Evolutionary conservation across 768 basidiomycete species (phyloP).

Genomic region (Tulasnella sp.): DNA sequence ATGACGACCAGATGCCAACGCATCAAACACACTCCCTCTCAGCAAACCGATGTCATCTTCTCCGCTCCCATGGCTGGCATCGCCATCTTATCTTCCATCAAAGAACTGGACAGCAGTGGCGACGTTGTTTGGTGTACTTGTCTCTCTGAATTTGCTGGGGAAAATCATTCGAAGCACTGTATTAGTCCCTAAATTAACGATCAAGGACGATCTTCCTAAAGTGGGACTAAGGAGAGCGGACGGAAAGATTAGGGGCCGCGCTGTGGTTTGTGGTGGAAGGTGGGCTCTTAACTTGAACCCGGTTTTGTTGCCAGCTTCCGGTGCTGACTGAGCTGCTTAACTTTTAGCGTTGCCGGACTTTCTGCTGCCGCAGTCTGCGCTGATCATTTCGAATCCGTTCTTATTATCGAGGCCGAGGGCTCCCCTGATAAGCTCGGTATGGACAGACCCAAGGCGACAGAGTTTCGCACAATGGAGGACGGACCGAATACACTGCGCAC

Average conservation of each 20-base stretch:
- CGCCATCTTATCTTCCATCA: too few species aligned
- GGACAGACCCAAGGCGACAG: background rate
- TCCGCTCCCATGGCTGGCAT: too few species aligned
- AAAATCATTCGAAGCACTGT: background rate
- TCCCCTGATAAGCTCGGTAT: conserved; percentile 19
- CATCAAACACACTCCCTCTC: too few species aligned
- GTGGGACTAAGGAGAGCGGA: background rate
- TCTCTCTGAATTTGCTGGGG: too few species aligned
- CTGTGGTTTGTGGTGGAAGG: background rate
- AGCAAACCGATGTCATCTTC: too few species aligned
- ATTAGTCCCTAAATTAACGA: background rate
- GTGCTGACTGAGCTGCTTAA: too few species aligned
- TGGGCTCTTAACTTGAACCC: too few species aligned
- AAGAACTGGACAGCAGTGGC: too few species aligned
- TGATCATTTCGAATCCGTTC: conserved; percentile 26
- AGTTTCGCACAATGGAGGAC: conserved; percentile 19
- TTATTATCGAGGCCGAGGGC: conserved; percentile 27
- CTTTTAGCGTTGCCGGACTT: conserved; percentile 27
- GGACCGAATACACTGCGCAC: background rate
- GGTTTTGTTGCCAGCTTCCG: too few species aligned
- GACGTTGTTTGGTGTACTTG: too few species aligned
- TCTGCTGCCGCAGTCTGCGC: conserved; percentile 26
- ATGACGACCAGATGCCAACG: too few species aligned
- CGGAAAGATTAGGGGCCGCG: background rate
- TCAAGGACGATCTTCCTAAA: background rate